These are phyloP conservation scores for Rubroboletus pulcherrimus DNA, from an alignment of 768 basidiomycete species.

Conservation along the genomic window DNA sequence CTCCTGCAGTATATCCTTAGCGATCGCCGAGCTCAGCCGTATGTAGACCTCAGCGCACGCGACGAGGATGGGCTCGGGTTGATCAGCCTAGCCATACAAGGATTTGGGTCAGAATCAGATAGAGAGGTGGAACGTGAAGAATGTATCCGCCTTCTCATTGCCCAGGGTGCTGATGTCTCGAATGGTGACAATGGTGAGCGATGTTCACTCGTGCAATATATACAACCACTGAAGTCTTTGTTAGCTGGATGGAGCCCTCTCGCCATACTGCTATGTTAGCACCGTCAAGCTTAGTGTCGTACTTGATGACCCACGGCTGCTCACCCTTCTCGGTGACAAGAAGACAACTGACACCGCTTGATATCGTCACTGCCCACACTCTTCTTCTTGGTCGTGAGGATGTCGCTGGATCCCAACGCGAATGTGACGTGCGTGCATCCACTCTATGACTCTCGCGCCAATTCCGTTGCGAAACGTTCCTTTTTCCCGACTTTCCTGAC, in stretches of 20 bases:
- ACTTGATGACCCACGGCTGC: constrained; percentile 89
- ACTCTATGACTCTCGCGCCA: neutral
- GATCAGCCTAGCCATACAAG: constrained; percentile 73
- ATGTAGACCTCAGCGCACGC: constrained; percentile 61
- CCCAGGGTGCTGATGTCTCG: constrained; percentile 69
- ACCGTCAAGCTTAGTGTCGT: constrained; percentile 87
- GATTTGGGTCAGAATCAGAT: constrained; percentile 78
- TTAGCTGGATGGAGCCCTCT: constrained; percentile 93
- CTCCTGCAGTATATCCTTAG: constrained; percentile 69
- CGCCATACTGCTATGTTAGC: constrained; percentile 88
- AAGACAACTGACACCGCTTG: constrained; percentile 80
- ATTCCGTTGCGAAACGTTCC: neutral
- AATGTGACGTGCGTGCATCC: constrained; percentile 47
- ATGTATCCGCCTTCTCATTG: constrained; percentile 73
- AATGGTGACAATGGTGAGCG: constrained; percentile 58
- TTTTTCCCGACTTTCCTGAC: no score
- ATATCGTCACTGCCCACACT: constrained; percentile 84
- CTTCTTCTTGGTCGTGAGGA: constrained; percentile 79
- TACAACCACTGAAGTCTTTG: constrained; percentile 4
- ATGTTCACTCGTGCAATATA: neutral
- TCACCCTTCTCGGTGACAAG: constrained; percentile 75
- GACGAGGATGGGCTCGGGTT: constrained; percentile 88
- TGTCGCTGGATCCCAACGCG: constrained; percentile 55
- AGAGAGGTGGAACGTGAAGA: constrained; percentile 89
- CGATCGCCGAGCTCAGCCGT: constrained; percentile 61